A percentile compares a stretch with the other conserved stretches of the same genome.
These are phyloP conservation scores for Wickerhamiella lipophila DNA, from an alignment of 805 yeast species.

Conservation along the genomic window DNA sequence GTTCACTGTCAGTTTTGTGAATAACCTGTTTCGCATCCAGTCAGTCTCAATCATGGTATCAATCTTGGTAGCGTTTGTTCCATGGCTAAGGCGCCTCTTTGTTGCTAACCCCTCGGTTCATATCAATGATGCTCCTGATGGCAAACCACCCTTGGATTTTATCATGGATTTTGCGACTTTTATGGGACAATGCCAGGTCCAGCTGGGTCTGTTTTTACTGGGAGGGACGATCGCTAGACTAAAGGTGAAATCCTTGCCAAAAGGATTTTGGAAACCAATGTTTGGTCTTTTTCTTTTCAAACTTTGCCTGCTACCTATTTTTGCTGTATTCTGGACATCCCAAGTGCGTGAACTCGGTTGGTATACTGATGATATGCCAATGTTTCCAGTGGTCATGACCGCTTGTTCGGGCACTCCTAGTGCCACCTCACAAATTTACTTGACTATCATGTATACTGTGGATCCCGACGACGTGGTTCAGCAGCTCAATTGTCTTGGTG, in stretches of 20 bases:
- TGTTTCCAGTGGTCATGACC: conserved; percentile 61
- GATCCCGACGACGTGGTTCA: conserved; percentile 38
- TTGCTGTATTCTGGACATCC: conserved; percentile 60
- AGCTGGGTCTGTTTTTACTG: conserved; percentile 64
- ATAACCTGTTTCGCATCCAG: conserved; percentile 43
- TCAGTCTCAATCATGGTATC: conserved; percentile 58
- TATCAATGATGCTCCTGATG: conserved; percentile 72
- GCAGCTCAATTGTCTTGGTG: conserved; percentile 75
- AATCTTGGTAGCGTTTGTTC: conserved; percentile 64
- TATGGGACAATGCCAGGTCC: conserved; percentile 79
- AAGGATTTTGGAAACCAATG: conserved; percentile 54
- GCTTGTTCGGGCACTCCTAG: conserved; percentile 72
- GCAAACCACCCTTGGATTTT: conserved; percentile 69
- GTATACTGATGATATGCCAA: conserved; percentile 42
- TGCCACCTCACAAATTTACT: conserved; percentile 76
- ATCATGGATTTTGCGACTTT: conserved; percentile 70
- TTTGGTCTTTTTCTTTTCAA: conserved; percentile 43
- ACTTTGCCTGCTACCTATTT: conserved; percentile 60
- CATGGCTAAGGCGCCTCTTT: conserved; percentile 68
- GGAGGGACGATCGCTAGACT: conserved; percentile 85
- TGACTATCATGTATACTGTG: conserved; percentile 68
- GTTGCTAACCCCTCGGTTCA: conserved; percentile 33
- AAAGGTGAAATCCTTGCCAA: conserved; percentile 44
- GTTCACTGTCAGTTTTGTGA: conserved; percentile 34
- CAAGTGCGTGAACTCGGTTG: conserved; percentile 50